A percentile compares a stretch with the other conserved stretches of the same genome.
Evolutionary conservation across 352 stramenopile species (phyloP).

Genomic region (Phytopythium litorale): DNA sequence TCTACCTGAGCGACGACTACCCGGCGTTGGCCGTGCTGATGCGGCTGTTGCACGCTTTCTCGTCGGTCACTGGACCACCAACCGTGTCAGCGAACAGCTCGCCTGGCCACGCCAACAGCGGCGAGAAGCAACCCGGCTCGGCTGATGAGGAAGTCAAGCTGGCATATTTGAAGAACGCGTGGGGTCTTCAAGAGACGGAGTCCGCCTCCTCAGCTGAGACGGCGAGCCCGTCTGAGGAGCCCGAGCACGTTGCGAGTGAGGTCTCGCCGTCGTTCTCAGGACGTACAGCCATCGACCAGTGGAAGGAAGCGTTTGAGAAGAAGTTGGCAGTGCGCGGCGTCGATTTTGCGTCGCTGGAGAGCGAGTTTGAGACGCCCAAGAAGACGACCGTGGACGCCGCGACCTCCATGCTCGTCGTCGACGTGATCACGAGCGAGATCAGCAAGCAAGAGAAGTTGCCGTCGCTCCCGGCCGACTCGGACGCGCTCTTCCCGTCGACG

Average conservation of each 20-base stretch:
- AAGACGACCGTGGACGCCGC: slow-evolving; percentile 2
- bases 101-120: background rate
- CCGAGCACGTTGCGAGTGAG: background rate
- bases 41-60: slow-evolving; percentile 51
- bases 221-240: background rate
- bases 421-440: slow-evolving; percentile 4
- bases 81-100: background rate
- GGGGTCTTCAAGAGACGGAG: background rate
- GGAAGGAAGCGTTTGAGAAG: slow-evolving; percentile 24
- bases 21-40: slow-evolving; percentile 63
- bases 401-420: slow-evolving; percentile 2
- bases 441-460: slow-evolving; percentile 16
- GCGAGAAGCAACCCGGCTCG: slow-evolving; percentile 1
- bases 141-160: slow-evolving; percentile 23
- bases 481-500: slow-evolving; percentile 22
- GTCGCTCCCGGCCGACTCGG: slow-evolving; percentile 17
- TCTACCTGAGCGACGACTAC: slow-evolving; percentile 61
- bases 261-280: background rate
- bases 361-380: slow-evolving; percentile 17
- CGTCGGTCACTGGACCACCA: slow-evolving; percentile 13
- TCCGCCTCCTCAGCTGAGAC: background rate
- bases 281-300: slow-evolving; percentile 27
- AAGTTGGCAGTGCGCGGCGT: slow-evolving; percentile 20
- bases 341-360: slow-evolving; percentile 36
- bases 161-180: slow-evolving; percentile 16